Conservation (phyloP, 768 basidiomycete genomes). For the Amanita jacksonii region DNA sequence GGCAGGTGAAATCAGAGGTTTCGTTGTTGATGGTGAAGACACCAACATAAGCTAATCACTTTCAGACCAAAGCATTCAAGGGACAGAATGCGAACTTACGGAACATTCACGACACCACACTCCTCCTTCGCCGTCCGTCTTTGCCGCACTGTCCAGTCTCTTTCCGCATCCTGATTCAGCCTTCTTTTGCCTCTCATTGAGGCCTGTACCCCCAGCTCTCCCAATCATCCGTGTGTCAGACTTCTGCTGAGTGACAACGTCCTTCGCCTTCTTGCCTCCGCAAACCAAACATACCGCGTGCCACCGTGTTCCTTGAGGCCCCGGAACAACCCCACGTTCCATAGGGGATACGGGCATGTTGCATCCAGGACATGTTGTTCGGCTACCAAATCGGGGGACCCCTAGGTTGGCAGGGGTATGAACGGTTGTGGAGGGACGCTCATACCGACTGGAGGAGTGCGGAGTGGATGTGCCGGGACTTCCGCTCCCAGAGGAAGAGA, state of each 20-base stretch:
- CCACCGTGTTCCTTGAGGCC: constrained; percentile 77
- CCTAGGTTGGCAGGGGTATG: constrained; percentile 25
- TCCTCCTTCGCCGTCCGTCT: constrained; percentile 54
- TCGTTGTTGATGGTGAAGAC: constrained; percentile 6
- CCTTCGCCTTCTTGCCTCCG: constrained; percentile 51
- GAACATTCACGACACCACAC: constrained; percentile 84
- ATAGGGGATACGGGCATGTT: constrained; percentile 64
- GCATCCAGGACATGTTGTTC: constrained; percentile 67
- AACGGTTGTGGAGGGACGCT: constrained; percentile 16
- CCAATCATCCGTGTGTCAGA: constrained; percentile 25
- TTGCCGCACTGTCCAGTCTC: constrained; percentile 75
- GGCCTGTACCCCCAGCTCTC: constrained; percentile 14
- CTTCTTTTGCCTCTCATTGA: constrained; percentile 35
- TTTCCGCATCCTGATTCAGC: constrained; percentile 75
- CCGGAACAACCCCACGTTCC: constrained; percentile 81
- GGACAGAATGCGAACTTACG: constrained; percentile 31
- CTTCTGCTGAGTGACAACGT: constrained; percentile 14
- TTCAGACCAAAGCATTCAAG: background rate
- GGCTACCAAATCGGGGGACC: constrained; percentile 50
- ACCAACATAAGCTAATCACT: background rate
- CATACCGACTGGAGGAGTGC: constrained; percentile 20
- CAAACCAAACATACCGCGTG: constrained; percentile 72
- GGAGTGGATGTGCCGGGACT: constrained; percentile 5
- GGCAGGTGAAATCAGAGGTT: constrained; percentile 47
- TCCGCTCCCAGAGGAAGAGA: background rate